Evolutionary conservation across 2,329 filamentous ascomycete species (phyloP), one percentile per base, ranked within the genome.

Genomic region (Penicillium sp.): DNA sequence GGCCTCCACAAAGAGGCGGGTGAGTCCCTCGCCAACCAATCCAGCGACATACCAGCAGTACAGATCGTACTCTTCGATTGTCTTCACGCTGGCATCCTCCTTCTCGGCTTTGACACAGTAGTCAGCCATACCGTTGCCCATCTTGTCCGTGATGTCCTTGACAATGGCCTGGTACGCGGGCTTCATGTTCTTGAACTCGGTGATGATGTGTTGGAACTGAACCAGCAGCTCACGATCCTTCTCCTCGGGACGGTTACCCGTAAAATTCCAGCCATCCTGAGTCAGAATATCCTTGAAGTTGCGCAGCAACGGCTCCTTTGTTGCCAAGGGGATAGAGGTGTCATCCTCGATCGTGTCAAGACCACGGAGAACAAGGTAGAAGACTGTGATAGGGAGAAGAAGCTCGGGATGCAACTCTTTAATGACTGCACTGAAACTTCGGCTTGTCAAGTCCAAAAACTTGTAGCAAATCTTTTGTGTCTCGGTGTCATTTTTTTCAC

Each of bases 1-100:
- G 43, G 86, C 85, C 66, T 88, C 84, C 39, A 97, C 89, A 57
- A 98, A 97, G 24, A 98, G 77, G 25, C 86, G 82, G 1, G 93
- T 98, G 52, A 93, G 73, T 38, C 93, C 93, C 69, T 97, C 91
- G 48, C 93, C 93, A 32, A 98, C 93, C n/a, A 98, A 76, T 28
- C 93, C 93, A n/a, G 93, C 93, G 28, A 98, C 93, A 65, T 97
- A 97, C 70, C 95, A 90, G 73, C 93, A 98, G 76, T 98, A 98
- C 46, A 90, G 75, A 73, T 98, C 90, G 69, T 97, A 98, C 60
- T 97, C 90, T 45, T 85, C 79, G 59, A 95, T 73, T 0, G 87
- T 91, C 64, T 89, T 79, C 50, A 97, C 85, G 41, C 89, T 89
- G 50, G 89, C 82, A 56, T 80, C 75, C 60, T 90, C 88, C 70